Conservation (phyloP, 2,329 filamentous ascomycete species). For the Fusarium albosuccineum region DNA sequence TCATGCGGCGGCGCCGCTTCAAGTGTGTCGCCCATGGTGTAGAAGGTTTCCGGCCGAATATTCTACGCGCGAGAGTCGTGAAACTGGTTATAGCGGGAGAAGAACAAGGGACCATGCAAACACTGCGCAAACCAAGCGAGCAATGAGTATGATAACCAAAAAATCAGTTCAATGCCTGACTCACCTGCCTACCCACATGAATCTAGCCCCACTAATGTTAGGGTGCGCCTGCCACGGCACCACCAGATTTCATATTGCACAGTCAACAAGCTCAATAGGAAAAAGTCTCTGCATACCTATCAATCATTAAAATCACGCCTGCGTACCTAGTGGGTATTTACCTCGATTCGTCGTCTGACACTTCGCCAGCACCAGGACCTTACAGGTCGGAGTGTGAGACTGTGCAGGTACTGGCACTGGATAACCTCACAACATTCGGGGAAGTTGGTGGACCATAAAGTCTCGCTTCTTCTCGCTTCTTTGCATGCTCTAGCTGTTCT, state of each 20-base stretch:
- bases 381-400: not conserved
- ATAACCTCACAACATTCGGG: not conserved
- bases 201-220: slow-evolving; percentile 4
- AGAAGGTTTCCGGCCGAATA: slow-evolving; percentile 13
- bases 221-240: not conserved
- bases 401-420: not conserved
- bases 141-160: slow-evolving; percentile 2
- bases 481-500: no score
- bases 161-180: slow-evolving; percentile 7
- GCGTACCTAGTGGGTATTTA: not conserved
- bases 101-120: slow-evolving; percentile 15
- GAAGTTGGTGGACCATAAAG: no score
- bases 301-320: not conserved
- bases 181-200: slow-evolving; percentile 10
- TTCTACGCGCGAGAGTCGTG: slow-evolving; percentile 13
- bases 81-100: slow-evolving; percentile 12
- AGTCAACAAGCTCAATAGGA: not conserved
- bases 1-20: slow-evolving; percentile 20
- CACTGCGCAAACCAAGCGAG: slow-evolving; percentile 1
- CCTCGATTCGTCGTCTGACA: not conserved
- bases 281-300: not conserved
- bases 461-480: no score
- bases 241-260: not conserved
- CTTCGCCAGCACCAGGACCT: not conserved
- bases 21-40: slow-evolving; percentile 18